Base-by-base conservation (phyloP, 768 basidiomycete genomes). In the Boletus bicolor region DNA sequence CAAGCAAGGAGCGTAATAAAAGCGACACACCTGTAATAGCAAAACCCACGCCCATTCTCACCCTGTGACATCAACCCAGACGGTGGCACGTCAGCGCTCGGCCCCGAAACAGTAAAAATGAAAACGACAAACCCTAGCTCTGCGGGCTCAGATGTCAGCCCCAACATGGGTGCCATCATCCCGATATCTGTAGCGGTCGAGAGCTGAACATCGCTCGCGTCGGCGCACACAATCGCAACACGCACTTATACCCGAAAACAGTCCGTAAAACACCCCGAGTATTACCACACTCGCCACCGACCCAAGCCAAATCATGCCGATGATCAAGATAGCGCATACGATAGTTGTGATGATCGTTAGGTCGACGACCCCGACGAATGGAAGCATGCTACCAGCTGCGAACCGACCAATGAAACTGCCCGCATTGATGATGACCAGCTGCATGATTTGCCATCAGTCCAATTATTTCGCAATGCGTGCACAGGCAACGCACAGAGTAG, bases 361-460 rank as follows among this genome's bases (percentile, higher is more conserved):
- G 49, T 82, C 76, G 62, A 79, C 69, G 11, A 77, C 69, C 0
- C 83, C 82, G 39, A 77, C 50, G 44, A 65, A 71, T 39, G 66
- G 69, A 11, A 73, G 72, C 38, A 82, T 53, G 17, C 73, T 49
- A 17, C 73, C 73, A 0, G 80, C 78, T 14, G 78, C 37, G 1
- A 76, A 69, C 19, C 85, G 77, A 11, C 80, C 82, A 36, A 81
- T 55, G 35, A 82, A 69, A 52, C 75, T 78, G 1, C 76, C 72
- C 2, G 65, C 80, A 61, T 85, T 84, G 28, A 84, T 58, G 26
- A 86, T 79, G 7, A 80, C 75, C 24, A 85, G 65, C 77, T 84
- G 48, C 12, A 50, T 45, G 3, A 38, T 49, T 2, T 14, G 5
- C 34, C 8, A 37, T 59, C 48, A 66, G 47, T 15, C 14, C 14